These are phyloP conservation scores for Rhizopogon rudus DNA, from an alignment of 768 basidiomycete species.

Conservation along the genomic window DNA sequence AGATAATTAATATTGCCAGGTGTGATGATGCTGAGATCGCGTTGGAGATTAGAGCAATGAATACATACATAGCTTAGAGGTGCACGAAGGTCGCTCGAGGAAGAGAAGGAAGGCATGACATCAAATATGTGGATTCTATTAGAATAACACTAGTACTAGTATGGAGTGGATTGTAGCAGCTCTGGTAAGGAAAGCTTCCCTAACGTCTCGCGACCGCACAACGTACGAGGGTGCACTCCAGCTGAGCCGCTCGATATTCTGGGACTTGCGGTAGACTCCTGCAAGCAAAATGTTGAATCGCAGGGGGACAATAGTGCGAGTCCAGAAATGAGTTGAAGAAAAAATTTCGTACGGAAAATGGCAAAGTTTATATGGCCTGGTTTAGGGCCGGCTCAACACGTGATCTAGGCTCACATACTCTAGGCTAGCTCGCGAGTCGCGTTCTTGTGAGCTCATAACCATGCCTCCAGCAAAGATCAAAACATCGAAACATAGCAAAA, in stretches of 20 bases:
- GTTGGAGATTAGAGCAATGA: too few species aligned
- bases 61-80: too few species aligned
- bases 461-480: not conserved
- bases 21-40: too few species aligned
- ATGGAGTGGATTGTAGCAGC: constrained; percentile 16
- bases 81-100: too few species aligned
- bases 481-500: too few species aligned
- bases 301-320: constrained; percentile 35
- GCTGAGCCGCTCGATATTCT: constrained; percentile 22
- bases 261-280: constrained; percentile 33
- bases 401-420: too few species aligned
- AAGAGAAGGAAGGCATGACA: too few species aligned
- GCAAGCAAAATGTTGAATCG: constrained; percentile 13
- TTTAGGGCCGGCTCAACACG: not conserved
- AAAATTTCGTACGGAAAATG: not conserved
- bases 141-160: too few species aligned
- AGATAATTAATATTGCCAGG: too few species aligned
- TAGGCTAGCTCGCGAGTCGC: too few species aligned
- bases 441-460: too few species aligned
- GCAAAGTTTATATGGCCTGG: not conserved
- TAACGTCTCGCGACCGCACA: constrained; percentile 7
- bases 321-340: constrained; percentile 25
- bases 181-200: constrained; percentile 31
- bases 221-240: constrained; percentile 20
- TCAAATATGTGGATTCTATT: too few species aligned